A percentile compares a stretch with the other conserved stretches of the same genome.
phyloP scores from a whole-genome alignment of 805 yeast species.

The Kodamaea kakaduensis region DNA sequence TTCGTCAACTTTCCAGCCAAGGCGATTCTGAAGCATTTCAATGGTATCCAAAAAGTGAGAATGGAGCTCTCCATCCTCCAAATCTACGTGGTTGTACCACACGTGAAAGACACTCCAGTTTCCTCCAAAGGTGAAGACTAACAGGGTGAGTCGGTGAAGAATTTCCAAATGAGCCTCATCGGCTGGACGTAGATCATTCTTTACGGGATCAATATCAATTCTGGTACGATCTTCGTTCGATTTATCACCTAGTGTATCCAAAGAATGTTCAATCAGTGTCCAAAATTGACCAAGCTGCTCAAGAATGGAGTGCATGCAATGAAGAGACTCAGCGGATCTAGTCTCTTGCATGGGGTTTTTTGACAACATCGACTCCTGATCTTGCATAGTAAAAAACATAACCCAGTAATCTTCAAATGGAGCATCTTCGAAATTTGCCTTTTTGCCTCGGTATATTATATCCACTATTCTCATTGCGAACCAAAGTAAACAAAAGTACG shows the following conservation, averaged over 20 bases:
- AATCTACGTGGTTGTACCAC: slow-evolving; percentile 15
- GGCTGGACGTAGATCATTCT: no score
- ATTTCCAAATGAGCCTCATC: no score
- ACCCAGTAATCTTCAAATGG: slow-evolving; percentile 2
- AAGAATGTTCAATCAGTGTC: slow-evolving; percentile 20
- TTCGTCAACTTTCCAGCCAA: slow-evolving; percentile 34
- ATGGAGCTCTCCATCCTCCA: slow-evolving; percentile 17
- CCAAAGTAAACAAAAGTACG: slow-evolving; percentile 17
- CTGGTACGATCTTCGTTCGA: no score
- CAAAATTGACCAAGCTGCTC: slow-evolving; percentile 22
- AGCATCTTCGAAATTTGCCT: slow-evolving; percentile 3
- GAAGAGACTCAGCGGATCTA: slow-evolving; percentile 24
- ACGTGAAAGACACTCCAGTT: slow-evolving; percentile 27
- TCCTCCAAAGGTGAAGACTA: slow-evolving; percentile 9
- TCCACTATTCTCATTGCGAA: slow-evolving; percentile 3
- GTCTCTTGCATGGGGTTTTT: slow-evolving; percentile 1
- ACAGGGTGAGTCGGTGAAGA: slow-evolving; percentile 15
- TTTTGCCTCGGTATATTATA: background rate
- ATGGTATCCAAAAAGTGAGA: slow-evolving; percentile 28
- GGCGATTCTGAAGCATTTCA: slow-evolving; percentile 20
- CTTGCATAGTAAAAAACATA: background rate
- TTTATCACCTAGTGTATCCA: slow-evolving; percentile 16
- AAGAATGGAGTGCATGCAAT: slow-evolving; percentile 17
- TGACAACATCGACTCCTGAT: background rate
- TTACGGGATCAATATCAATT: slow-evolving; percentile 11